Evolutionary conservation across 2,329 filamentous ascomycete species (phyloP), one percentile per base, ranked within the genome.

Genomic region (Rutstroemia sydowiana): DNA sequence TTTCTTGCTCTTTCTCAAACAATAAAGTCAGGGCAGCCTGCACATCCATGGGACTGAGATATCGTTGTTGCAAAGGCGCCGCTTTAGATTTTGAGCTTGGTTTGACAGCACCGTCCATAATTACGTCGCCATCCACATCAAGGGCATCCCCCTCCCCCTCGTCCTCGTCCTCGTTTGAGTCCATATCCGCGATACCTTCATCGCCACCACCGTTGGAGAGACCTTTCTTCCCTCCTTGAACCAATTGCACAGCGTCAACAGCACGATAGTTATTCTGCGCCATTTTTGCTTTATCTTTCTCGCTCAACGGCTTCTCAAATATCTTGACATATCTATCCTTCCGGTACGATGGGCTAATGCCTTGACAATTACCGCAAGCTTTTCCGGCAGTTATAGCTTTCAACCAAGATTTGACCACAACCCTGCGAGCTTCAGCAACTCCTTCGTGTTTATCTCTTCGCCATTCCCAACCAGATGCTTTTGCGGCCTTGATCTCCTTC

Each of bases 261-360:
- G 57, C 59, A 60, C 64, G 84, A 65, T 90, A 79, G 46, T 74
- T 76, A 43, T 73, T 74, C 55, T 87, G 81, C 3, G 82, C 77
- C 86, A 95, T 95, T 56, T 85, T 82, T 39, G 82, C 78, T 66
- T 83, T 82, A 32, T 93, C 83, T 68, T 95, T 95, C 43, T 77
- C 70, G 43, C 77, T 79, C 52, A 96, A 72, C 2, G 86, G 75
- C 65, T 87, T 93, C 66, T 92, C 85, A 69, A 97, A 98, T 49
- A 98, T 90, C 69, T 97, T 98, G 65, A 91, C 86, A 63, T 83
- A 93, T 40, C 86, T 79, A 63, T 98, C 92, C 68, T 95, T 96
- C 61, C 92, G 84, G 69, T 88, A 97, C 2, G 76, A 75, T 10
- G 90, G 91, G 13, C 87, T 91, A 55, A 93, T 81, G 26, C 86